These are phyloP conservation scores for Aureobasidium mangrovei DNA, from an alignment of 2,329 filamentous ascomycete genomes.

Conservation along the genomic window DNA sequence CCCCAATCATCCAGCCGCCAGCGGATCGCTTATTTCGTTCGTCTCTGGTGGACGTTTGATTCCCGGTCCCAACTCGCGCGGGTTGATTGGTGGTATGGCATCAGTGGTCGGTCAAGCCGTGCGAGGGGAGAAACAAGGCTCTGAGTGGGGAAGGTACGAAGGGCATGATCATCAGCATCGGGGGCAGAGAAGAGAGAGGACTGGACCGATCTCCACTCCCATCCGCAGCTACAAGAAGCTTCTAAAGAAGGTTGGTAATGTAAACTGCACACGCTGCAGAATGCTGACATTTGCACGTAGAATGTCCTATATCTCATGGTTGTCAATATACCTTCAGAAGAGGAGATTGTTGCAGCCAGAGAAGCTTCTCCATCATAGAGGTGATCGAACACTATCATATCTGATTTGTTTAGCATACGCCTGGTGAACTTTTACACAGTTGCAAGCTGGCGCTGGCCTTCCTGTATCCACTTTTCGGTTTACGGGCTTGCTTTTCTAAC, in stretches of 20 bases:
- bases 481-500: too few species aligned
- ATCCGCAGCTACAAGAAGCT: slow-evolving; percentile 8
- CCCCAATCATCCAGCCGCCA: slow-evolving; percentile 43
- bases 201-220: background rate
- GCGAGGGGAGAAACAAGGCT: slow-evolving; percentile 8
- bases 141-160: slow-evolving; percentile 1
- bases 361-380: background rate
- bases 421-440: too few species aligned
- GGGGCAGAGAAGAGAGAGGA: background rate
- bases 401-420: too few species aligned
- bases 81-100: slow-evolving; percentile 1
- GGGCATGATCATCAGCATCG: background rate
- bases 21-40: slow-evolving; percentile 39
- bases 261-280: background rate
- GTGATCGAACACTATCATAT: too few species aligned
- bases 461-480: too few species aligned
- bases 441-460: too few species aligned
- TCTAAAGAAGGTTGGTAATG: background rate
- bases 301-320: slow-evolving; percentile 14
- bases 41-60: slow-evolving; percentile 35
- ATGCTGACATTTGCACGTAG: background rate
- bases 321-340: slow-evolving; percentile 12
- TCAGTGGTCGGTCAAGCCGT: slow-evolving; percentile 3
- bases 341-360: slow-evolving; percentile 1
- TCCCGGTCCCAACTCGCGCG: slow-evolving; percentile 3